A percentile compares a stretch with the other conserved stretches of the same genome.
These are phyloP conservation scores for Aurifilum marmelostoma DNA, from an alignment of 2,329 filamentous ascomycete species.

Conservation along the genomic window DNA sequence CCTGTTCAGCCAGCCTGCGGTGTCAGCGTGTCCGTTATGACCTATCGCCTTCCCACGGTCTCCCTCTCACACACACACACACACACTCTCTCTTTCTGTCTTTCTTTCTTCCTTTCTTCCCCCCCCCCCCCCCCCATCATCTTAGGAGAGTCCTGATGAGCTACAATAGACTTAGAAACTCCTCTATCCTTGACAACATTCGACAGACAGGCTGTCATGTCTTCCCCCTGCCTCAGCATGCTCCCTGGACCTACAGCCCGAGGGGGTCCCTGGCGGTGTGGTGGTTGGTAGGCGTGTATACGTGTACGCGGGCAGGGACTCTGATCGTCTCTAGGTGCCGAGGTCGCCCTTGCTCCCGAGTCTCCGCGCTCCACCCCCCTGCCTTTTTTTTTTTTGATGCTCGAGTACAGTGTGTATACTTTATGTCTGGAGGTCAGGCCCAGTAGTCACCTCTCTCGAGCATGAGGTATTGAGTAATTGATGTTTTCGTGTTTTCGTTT, in stretches of 20 bases:
- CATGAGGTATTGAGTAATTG: background rate
- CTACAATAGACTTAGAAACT: background rate
- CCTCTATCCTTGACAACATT: background rate
- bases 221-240: background rate
- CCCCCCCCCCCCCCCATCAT: background rate
- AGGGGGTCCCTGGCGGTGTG: slow-evolving; percentile 3
- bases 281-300: background rate
- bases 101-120: too few species aligned
- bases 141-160: background rate
- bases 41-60: background rate
- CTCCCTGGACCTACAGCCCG: background rate
- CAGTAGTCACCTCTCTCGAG: background rate
- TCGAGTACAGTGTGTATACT: background rate
- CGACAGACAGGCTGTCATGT: background rate
- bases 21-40: background rate
- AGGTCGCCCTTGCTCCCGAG: slow-evolving; percentile 3
- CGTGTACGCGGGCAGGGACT: background rate
- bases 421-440: background rate
- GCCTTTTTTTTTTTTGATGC: background rate
- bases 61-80: too few species aligned
- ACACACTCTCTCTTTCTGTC: too few species aligned
- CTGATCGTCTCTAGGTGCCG: background rate
- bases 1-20: background rate
- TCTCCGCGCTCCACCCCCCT: background rate
- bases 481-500: background rate